Base-by-base conservation (phyloP, 345 rosid genomes). In the Arabidopsis thaliana region DNA sequence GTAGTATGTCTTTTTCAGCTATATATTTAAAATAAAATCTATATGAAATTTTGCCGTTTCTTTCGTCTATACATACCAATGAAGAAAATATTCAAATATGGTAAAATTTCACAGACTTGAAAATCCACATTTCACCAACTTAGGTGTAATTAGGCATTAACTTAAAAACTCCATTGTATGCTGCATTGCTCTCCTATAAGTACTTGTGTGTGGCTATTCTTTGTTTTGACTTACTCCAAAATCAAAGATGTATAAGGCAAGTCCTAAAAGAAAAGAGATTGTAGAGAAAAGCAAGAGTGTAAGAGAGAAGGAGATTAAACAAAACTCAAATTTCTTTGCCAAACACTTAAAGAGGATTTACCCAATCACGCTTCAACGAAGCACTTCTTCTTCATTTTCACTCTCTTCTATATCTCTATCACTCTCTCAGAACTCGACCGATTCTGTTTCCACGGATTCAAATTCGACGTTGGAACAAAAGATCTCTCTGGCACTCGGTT, bases 341-440 rank as follows among this genome's bases (percentile, higher is more conserved):
- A 95, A 87, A 64, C 89, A 90, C 83, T 67, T 95, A 38, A 95
- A 91, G 84, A 95, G 87, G 71, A 82, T 92, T 10, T 95, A 90
- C 65, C 97, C 99, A 3, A 81, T 91, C 49, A 86, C 93, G 4
- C 85, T 95, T 30, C 84, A 86, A 36, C 84, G 92, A 45, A 95
- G 90, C 79, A 78, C 49, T 71, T 91, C 98, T 16, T 89, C 96
- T 22, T 81, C 91, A 11, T 94, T 89, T 40, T 94, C 97, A 30
- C 74, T 89, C 7, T 91, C 97, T 0, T 90, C 97, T 0, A 24
- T 94, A 13, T 94, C 97, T 3, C 55, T 95, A 58, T 90, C 99
- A 14, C 78, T 91, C 68, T 95, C 99, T 7, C 96, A 92, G 61
- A 92, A 85, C 80, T 92, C 97, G 1, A 89, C 84, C 38, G 97